Percentiles rank a stretch among this genome's conserved stretches.
Evolutionary conservation across 179 eudicot genomes (phyloP).

Genomic region (Spergularia azorica): DNA sequence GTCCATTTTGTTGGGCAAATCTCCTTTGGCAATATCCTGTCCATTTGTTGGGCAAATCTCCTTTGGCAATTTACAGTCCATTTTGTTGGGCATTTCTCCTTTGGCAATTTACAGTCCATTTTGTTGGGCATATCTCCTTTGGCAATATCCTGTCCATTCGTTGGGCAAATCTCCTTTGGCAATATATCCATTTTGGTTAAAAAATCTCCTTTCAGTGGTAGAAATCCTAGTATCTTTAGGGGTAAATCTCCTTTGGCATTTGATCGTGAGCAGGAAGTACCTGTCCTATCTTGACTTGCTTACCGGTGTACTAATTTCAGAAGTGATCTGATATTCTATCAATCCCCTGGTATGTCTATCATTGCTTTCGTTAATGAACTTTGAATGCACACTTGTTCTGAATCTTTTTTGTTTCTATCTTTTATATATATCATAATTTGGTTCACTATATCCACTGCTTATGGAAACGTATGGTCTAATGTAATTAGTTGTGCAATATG

Average conservation of each 20-base stretch:
- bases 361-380: background rate
- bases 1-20: slow-evolving; percentile 30
- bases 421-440: background rate
- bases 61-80: slow-evolving; percentile 38
- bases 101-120: slow-evolving; percentile 32
- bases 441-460: background rate
- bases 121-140: slow-evolving; percentile 34
- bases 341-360: slow-evolving; percentile 8
- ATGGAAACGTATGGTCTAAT: background rate
- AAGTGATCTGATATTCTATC: background rate
- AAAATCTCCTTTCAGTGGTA: too few relatives aligned
- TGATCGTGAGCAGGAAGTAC: slow-evolving; percentile 50
- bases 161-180: slow-evolving; percentile 79
- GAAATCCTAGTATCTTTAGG: slow-evolving; percentile 17
- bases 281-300: slow-evolving; percentile 31
- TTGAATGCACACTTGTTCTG: background rate
- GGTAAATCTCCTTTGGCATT: slow-evolving; percentile 88
- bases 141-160: slow-evolving; percentile 23
- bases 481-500: slow-evolving; percentile 1
- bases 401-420: background rate
- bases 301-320: background rate
- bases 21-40: slow-evolving; percentile 31
- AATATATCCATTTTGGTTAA: slow-evolving; percentile 23
- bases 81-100: slow-evolving; percentile 35
- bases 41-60: slow-evolving; percentile 45